Conservation (phyloP, 345 rosid genomes). For the Tarenaya hassleriana region DNA sequence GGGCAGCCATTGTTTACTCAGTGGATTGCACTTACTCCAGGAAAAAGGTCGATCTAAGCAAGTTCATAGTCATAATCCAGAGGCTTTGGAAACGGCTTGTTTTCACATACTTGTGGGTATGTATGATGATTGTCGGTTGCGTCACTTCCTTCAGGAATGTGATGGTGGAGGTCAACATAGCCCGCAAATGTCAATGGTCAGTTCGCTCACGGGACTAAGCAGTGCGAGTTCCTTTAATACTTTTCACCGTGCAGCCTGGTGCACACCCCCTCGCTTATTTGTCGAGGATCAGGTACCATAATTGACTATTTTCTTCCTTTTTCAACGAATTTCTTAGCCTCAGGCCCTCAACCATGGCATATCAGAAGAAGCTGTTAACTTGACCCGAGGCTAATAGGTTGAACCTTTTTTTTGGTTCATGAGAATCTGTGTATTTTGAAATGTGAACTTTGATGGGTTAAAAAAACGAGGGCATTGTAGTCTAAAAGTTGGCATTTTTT, state of each 20-base stretch:
- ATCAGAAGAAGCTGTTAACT: not conserved
- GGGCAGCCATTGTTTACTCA: constrained; percentile 60
- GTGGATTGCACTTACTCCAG: constrained; percentile 70
- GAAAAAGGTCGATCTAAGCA: constrained; percentile 38
- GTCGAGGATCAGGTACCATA: constrained; percentile 87
- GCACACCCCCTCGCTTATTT: constrained; percentile 92
- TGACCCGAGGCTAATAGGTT: no score
- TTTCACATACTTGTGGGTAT: constrained; percentile 60
- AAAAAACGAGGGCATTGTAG: no score
- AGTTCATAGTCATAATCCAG: constrained; percentile 37
- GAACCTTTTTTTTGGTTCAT: no score
- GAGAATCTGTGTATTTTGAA: no score
- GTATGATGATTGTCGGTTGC: constrained; percentile 53
- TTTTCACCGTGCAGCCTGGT: constrained; percentile 99
- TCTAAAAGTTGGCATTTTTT: no score
- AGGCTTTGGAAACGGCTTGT: constrained; percentile 64
- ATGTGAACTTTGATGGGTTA: no score
- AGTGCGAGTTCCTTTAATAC: constrained; percentile 95
- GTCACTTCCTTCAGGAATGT: constrained; percentile 56
- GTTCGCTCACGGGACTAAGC: constrained; percentile 92
- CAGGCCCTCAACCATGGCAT: no score
- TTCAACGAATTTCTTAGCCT: no score
- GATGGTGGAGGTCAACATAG: constrained; percentile 82
- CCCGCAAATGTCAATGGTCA: constrained; percentile 91
- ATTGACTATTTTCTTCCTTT: not conserved